These are phyloP conservation scores for Suillus plorans DNA, from an alignment of 768 basidiomycete species.

Conservation along the genomic window DNA sequence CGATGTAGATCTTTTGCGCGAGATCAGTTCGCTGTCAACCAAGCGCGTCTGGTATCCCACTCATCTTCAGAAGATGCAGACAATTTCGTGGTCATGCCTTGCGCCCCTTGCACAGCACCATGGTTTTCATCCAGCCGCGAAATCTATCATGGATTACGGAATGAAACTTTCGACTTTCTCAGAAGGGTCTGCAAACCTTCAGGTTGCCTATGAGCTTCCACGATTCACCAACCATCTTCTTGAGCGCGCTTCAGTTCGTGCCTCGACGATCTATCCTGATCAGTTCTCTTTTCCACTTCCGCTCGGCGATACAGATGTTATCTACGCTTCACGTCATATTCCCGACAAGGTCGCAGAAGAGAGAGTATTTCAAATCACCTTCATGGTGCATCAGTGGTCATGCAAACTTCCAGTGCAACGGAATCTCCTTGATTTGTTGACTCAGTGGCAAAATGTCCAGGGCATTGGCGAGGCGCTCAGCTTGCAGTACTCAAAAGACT, in stretches of 20 bases:
- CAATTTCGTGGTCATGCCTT: constrained; percentile 23
- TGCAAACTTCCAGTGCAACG: not conserved
- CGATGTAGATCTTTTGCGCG: constrained; percentile 32
- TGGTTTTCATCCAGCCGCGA: constrained; percentile 22
- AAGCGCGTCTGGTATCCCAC: constrained; percentile 37
- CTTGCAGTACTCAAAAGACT: not conserved
- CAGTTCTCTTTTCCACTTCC: not conserved
- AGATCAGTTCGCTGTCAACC: constrained; percentile 37
- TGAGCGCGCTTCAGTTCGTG: constrained; percentile 17
- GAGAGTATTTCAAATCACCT: not conserved
- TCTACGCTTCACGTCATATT: not conserved
- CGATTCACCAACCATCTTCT: constrained; percentile 12
- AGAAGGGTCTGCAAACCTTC: not conserved
- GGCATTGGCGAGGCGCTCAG: not conserved
- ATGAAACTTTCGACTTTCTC: constrained; percentile 16
- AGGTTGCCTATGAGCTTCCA: constrained; percentile 10
- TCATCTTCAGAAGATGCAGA: constrained; percentile 34
- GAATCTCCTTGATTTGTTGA: not conserved
- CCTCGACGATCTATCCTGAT: constrained; percentile 14
- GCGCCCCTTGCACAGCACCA: constrained; percentile 31
- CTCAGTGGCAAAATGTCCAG: not conserved
- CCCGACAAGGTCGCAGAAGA: not conserved
- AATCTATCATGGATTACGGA: constrained; percentile 30
- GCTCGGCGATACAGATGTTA: not conserved
- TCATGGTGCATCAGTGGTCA: not conserved